These are phyloP conservation scores for Exophiala spinifera DNA, from an alignment of 2,329 filamentous ascomycete species.

Conservation along the genomic window DNA sequence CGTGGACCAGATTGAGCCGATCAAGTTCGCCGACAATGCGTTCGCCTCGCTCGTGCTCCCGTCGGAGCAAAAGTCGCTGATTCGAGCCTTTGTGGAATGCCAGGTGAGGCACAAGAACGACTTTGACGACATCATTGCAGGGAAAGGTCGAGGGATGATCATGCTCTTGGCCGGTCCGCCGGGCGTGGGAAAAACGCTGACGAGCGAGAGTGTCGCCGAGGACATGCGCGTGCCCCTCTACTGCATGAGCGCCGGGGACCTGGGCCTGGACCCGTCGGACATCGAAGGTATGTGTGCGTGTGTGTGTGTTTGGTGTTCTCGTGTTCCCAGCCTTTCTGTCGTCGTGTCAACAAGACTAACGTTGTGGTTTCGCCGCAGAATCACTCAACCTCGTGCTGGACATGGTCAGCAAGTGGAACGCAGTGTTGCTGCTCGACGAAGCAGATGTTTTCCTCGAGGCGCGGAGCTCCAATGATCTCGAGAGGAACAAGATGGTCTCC, in stretches of 20 bases:
- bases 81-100: slow-evolving; percentile 46
- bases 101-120: slow-evolving; percentile 38
- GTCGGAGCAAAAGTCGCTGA: slow-evolving; percentile 45
- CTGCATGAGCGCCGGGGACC: slow-evolving; percentile 49
- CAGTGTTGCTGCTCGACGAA: slow-evolving; percentile 51
- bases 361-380: neutral
- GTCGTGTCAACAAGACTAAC: neutral
- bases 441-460: slow-evolving; percentile 46
- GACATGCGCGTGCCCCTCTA: slow-evolving; percentile 51
- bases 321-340: neutral
- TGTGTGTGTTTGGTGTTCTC: too few species aligned
- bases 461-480: slow-evolving; percentile 40
- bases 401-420: slow-evolving; percentile 49
- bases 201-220: slow-evolving; percentile 51
- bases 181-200: slow-evolving; percentile 55
- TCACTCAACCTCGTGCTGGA: slow-evolving; percentile 45
- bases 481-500: slow-evolving; percentile 47
- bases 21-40: slow-evolving; percentile 45
- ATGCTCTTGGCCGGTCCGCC: slow-evolving; percentile 49
- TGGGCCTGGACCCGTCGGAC: slow-evolving; percentile 42
- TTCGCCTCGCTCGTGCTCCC: slow-evolving; percentile 51
- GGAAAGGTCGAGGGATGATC: slow-evolving; percentile 47
- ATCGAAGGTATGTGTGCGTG: slow-evolving; percentile 42
- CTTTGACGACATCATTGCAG: slow-evolving; percentile 52
- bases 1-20: slow-evolving; percentile 40